Evolutionary conservation across 371 early-diverging fungal species (phyloP).

Genomic region (Spiromyces aspiralis): DNA sequence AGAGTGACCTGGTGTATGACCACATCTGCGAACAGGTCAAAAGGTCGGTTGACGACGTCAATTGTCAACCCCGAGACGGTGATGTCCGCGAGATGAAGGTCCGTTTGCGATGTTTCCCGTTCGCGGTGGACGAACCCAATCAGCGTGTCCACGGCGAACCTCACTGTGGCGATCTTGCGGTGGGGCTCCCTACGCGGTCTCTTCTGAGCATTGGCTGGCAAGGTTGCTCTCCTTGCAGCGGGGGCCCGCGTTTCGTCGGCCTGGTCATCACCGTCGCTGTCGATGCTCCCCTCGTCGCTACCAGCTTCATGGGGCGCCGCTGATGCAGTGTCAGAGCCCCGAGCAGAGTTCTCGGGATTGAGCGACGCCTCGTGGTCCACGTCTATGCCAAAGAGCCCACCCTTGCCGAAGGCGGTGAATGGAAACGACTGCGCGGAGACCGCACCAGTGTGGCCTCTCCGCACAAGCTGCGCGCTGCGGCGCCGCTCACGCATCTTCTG

Average conservation of each 20-base stretch:
- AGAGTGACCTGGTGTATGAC: constrained; percentile 55
- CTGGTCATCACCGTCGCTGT: constrained; percentile 8
- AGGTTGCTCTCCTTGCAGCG: too few relatives aligned
- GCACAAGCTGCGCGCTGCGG: background rate
- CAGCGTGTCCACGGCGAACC: constrained; percentile 24
- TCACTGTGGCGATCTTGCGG: constrained; percentile 18
- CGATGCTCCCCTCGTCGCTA: background rate
- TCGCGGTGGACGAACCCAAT: constrained; percentile 23
- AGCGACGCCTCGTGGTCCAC: background rate
- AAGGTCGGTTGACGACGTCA: constrained; percentile 46
- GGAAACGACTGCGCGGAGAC: background rate
- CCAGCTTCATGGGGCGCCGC: too few relatives aligned
- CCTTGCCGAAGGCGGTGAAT: constrained; percentile 17
- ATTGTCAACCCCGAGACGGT: constrained; percentile 52
- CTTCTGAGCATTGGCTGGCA: too few relatives aligned
- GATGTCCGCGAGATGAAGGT: constrained; percentile 21
- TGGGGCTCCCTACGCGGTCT: constrained; percentile 19
- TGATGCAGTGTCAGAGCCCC: background rate
- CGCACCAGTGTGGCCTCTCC: background rate
- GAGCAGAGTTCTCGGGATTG: background rate
- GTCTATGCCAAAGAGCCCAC: constrained; percentile 7
- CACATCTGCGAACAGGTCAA: constrained; percentile 55
- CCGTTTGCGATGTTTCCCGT: constrained; percentile 13
- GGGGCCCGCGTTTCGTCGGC: constrained; percentile 5
- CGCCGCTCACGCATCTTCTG: background rate